Percentiles rank a stretch among this genome's conserved stretches.
Evolutionary conservation across 139 green algal species (phyloP).

Genomic region (Micractinium conductrix): DNA sequence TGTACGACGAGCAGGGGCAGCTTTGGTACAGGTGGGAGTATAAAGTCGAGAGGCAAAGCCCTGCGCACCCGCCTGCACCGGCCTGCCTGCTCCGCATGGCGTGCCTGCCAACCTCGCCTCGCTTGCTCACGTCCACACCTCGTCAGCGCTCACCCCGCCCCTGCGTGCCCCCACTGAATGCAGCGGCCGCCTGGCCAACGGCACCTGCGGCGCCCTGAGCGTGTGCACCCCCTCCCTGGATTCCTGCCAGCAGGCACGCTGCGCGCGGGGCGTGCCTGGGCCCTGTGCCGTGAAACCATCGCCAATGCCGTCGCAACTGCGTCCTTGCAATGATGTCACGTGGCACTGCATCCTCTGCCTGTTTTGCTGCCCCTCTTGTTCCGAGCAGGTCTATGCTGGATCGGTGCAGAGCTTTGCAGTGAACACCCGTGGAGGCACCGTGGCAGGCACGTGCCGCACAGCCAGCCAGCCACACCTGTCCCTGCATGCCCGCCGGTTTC

Average conservation of each 20-base stretch:
- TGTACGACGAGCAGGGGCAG: background rate
- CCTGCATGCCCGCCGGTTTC: background rate
- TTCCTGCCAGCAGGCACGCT: background rate
- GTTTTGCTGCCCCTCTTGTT: background rate
- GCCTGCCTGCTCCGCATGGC: background rate
- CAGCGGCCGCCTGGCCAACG: background rate
- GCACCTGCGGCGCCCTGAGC: background rate
- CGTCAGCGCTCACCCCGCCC: background rate
- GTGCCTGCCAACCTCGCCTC: background rate
- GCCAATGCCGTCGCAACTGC: too few species aligned
- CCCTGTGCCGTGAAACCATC: too few species aligned
- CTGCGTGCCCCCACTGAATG: background rate
- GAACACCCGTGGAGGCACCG: background rate
- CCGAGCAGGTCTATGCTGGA: background rate
- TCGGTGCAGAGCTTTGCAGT: constrained; percentile 8
- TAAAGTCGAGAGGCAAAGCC: background rate
- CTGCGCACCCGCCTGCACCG: background rate
- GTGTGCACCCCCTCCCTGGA: background rate
- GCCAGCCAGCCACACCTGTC: background rate
- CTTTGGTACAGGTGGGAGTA: background rate
- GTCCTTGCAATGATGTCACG: too few species aligned
- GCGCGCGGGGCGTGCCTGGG: too few species aligned
- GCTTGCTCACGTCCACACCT: background rate
- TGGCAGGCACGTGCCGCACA: background rate
- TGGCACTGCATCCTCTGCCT: background rate